These are phyloP conservation scores for Ophidiomyces ophidiicola DNA, from an alignment of 2,329 filamentous ascomycete species.

Conservation along the genomic window DNA sequence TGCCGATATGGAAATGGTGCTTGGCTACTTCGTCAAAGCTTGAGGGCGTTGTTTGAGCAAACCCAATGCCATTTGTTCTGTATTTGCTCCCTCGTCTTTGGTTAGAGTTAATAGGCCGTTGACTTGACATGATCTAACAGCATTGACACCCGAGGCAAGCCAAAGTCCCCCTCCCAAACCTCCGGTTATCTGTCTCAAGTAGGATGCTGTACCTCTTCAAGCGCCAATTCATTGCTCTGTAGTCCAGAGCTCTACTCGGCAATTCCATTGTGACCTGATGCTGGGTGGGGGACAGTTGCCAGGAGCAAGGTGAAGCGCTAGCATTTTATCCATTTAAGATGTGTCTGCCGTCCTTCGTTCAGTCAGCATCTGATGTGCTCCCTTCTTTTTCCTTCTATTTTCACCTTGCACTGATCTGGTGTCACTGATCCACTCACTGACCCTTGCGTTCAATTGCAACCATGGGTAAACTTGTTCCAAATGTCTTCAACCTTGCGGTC, in stretches of 20 bases:
- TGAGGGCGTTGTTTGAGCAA: no score
- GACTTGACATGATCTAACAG: background rate
- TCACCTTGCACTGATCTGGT: background rate
- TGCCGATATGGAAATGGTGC: no score
- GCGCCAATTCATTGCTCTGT: background rate
- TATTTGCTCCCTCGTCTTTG: no score
- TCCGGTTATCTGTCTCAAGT: background rate
- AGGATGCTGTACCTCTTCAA: background rate
- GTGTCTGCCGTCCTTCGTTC: background rate
- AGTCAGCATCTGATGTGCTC: background rate
- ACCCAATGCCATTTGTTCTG: no score
- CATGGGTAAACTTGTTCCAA: slow-evolving; percentile 14
- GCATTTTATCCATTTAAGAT: no score
- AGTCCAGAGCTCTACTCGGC: background rate
- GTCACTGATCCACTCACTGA: background rate
- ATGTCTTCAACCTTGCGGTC: slow-evolving; percentile 26
- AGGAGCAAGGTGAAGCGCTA: no score
- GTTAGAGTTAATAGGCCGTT: no score
- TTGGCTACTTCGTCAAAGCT: no score
- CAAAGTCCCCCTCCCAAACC: slow-evolving; percentile 1
- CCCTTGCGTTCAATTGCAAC: slow-evolving; percentile 2
- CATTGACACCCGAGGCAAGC: slow-evolving; percentile 5
- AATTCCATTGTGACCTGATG: background rate
- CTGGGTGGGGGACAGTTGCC: background rate
- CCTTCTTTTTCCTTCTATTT: background rate